Evolutionary conservation across 176 grass and related monocot species (phyloP), one percentile per base, ranked within the genome.

Genomic region (Oryza glumipatula): DNA sequence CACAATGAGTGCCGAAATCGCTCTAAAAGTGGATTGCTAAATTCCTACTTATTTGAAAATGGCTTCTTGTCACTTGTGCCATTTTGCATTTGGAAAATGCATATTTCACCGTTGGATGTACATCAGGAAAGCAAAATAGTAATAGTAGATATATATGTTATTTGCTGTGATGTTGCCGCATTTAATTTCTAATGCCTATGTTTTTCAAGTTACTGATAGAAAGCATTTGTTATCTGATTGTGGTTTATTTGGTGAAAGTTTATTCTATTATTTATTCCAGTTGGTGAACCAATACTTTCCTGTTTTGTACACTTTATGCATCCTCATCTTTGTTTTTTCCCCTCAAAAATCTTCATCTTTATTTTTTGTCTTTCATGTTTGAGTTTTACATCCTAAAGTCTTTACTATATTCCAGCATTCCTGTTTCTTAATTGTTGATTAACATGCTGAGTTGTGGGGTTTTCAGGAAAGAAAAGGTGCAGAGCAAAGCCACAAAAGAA

Each of bases 381-480:
- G 60, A 56, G 33, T n/a, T 44, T 72, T 65, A 39, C 35, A 81
- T 80, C 39, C 32, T 75, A 22, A 16, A 17, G 74, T 63, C 15
- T 47, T 60, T 19, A 67, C 14, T n/a, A 22, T 74, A 68, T 80
- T 46, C 66, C 36, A 67, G 17, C 26, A 48, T 64, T 78, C 33
- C 75, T n/a, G 12, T 71, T 83, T 11, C 43, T 0, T 33, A 41
- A 49, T 78, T 67, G 12, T 68, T 81, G 36, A 67, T 58, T 83
- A 19, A 72, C 73, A 84, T 22, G 28, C 32, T 74, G 75, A 80
- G 49, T 69, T n/a, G 32, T 83, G 13, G 3, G 2, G 4, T 76
- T 89, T 89, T 81, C 91, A 96, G 94, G 88, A 76, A 93, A 73
- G 44, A 92, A 85, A 81, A 89, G 88, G 75, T 86, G 84, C 56